Percentiles rank a stretch among this genome's conserved stretches.
Evolutionary conservation across 352 stramenopile genomes (phyloP).

Genomic region (Pythium sukuiense): DNA sequence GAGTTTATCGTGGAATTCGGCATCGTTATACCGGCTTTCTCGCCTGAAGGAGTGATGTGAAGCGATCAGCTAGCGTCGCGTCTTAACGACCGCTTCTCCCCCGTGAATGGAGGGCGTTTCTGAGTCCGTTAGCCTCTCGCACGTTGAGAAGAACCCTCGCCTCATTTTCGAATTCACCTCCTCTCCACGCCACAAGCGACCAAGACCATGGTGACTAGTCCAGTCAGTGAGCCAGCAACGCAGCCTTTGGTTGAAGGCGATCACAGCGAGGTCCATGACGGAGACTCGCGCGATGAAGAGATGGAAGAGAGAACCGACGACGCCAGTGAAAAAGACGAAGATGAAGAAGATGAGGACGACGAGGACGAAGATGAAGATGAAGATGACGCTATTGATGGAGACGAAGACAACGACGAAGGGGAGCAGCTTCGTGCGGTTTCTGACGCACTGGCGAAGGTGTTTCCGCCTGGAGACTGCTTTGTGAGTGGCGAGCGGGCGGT

Average conservation of each 20-base stretch:
- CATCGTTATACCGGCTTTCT: too few species aligned
- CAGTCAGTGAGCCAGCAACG: not conserved
- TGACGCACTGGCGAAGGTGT: conserved; percentile 12
- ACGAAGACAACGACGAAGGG: conserved; percentile 5
- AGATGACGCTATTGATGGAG: not conserved
- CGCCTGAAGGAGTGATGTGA: too few species aligned
- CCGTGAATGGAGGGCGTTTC: too few species aligned
- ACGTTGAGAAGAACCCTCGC: too few species aligned
- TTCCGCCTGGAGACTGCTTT: conserved; percentile 19
- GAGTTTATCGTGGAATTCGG: too few species aligned
- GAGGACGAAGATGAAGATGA: conserved; percentile 12
- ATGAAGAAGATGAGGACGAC: conserved; percentile 5
- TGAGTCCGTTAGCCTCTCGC: too few species aligned
- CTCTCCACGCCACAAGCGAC: too few species aligned
- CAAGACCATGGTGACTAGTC: not conserved
- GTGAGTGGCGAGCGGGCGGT: not conserved
- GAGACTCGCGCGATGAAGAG: not conserved
- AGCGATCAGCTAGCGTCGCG: too few species aligned
- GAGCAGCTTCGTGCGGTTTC: conserved; percentile 11
- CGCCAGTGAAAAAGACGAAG: not conserved
- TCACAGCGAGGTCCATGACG: not conserved
- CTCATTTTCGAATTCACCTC: too few species aligned
- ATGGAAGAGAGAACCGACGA: not conserved
- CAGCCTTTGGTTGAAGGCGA: too few species aligned
- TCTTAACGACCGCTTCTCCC: too few species aligned